Percentiles rank a stretch among this genome's conserved stretches.
phyloP scores from a whole-genome alignment of 805 yeast genomes.

The Candida silvicultrix region DNA sequence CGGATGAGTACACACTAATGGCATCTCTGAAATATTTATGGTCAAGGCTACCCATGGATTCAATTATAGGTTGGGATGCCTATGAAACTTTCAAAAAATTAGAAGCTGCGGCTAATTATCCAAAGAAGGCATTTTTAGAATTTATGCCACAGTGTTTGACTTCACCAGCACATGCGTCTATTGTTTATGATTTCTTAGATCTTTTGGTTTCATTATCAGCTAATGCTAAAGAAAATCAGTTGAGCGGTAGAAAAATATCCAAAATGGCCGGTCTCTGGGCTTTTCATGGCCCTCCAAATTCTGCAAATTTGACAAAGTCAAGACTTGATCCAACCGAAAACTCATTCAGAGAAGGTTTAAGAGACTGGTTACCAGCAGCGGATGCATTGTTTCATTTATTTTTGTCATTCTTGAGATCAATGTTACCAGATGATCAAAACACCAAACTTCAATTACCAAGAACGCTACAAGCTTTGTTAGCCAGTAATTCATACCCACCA shows the following conservation, averaged over 20 bases:
- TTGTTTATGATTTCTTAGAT: slow-evolving; percentile 83
- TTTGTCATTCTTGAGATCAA: slow-evolving; percentile 69
- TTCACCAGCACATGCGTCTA: slow-evolving; percentile 84
- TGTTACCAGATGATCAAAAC: slow-evolving; percentile 61
- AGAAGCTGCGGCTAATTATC: slow-evolving; percentile 61
- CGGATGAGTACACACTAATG: slow-evolving; percentile 67
- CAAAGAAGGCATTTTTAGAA: slow-evolving; percentile 67
- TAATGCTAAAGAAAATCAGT: slow-evolving; percentile 68
- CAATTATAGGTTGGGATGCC: slow-evolving; percentile 82
- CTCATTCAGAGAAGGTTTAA: slow-evolving; percentile 62
- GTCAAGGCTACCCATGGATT: slow-evolving; percentile 76
- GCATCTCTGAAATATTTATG: slow-evolving; percentile 77
- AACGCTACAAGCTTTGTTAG: slow-evolving; percentile 56
- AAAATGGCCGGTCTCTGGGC: slow-evolving; percentile 90
- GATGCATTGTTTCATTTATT: slow-evolving; percentile 82
- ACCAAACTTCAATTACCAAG: slow-evolving; percentile 54
- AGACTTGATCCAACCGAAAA: slow-evolving; percentile 17
- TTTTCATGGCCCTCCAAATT: slow-evolving; percentile 40
- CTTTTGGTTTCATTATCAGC: slow-evolving; percentile 71
- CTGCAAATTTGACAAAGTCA: slow-evolving; percentile 18
- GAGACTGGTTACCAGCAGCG: slow-evolving; percentile 73
- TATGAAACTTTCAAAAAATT: slow-evolving; percentile 61
- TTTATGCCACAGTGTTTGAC: slow-evolving; percentile 81
- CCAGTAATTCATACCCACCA: slow-evolving; percentile 75
- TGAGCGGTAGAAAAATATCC: slow-evolving; percentile 75